Evolutionary conservation across 2,329 filamentous ascomycete species (phyloP), one percentile per base, ranked within the genome.

Genomic region (Colletotrichum sp.): DNA sequence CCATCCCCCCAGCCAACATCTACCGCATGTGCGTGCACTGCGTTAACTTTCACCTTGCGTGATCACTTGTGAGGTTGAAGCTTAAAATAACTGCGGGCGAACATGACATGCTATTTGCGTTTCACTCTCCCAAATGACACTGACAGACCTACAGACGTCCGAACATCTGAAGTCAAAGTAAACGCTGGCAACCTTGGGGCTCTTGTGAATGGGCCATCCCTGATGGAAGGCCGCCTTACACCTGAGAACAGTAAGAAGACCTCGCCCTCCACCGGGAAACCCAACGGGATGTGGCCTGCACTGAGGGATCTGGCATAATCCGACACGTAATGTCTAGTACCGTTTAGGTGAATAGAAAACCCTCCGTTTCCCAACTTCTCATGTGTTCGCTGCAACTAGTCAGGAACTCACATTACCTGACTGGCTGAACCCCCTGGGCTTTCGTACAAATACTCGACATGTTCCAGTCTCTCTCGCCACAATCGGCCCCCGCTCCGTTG

Each of bases 261-360:
- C 24, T 60, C 24, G 10, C 59, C 13, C 21, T 60, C 30, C 39
- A 13, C 1, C 26, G 21, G 28, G 21, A 52, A 8, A n/a, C 15
- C 1, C 18, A 6, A 62, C 24, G 16, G 68, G 72, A 36, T 68
- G 39, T 28, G 30, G 68, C 55, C 44, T 75, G 63, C 24, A 72
- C 6, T 1, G 26, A 18, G 9, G 6, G 28, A 24, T 39, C 30
- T 52, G 68, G 68, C 63, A 64, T 68, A 72, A 75, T 75, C 72
- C 72, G 72, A 75, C 72, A 72, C 63, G 72, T 44, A 72, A 68
- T 32, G 49, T 28, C 21, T 49, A 34, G 44, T 64, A 16, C 32
- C 21, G 18, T 30, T 49, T 75, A 36, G 13, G 24, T 26, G 24
- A 57, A 39, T 8, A 9, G 12, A 32, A 60, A 52, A 52, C 68